A percentile compares a stretch with the other conserved stretches of the same genome.
These are phyloP conservation scores for Salvia rosmarinus DNA, from an alignment of 257 asterid genomes.

Conservation along the genomic window DNA sequence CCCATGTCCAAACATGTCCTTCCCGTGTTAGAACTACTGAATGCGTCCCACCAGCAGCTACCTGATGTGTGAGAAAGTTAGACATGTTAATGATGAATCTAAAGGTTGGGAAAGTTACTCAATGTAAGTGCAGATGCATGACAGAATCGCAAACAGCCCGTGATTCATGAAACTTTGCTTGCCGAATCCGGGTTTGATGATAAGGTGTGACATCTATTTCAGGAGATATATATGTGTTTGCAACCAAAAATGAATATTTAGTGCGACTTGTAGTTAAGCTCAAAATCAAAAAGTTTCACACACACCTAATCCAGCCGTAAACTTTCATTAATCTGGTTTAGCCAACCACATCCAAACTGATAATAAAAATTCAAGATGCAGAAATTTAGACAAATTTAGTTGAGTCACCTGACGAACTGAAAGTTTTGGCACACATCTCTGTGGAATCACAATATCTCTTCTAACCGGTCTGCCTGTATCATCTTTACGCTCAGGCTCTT, in stretches of 20 bases:
- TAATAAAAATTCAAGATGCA: slow-evolving; percentile 10
- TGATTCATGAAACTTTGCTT: too few relatives aligned
- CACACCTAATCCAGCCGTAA: neutral
- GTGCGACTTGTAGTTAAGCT: neutral
- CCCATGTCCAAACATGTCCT: slow-evolving; percentile 99
- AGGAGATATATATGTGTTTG: neutral
- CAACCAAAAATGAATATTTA: slow-evolving; percentile 6
- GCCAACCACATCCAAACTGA: slow-evolving; percentile 21
- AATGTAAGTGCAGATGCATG: too few relatives aligned
- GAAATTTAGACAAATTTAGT: slow-evolving; percentile 15
- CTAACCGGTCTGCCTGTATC: slow-evolving; percentile 83
- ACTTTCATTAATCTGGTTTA: slow-evolving; percentile 7
- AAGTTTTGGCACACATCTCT: slow-evolving; percentile 86
- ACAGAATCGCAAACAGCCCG: too few relatives aligned
- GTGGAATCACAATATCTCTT: slow-evolving; percentile 92
- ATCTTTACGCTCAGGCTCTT: slow-evolving; percentile 95
- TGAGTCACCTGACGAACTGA: slow-evolving; percentile 86
- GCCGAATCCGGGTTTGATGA: too few relatives aligned
- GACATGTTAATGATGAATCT: too few relatives aligned
- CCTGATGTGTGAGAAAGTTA: slow-evolving; percentile 52
- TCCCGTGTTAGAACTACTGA: slow-evolving; percentile 93
- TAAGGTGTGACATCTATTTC: slow-evolving; percentile 18
- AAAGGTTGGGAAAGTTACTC: too few relatives aligned
- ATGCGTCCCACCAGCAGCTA: slow-evolving; percentile 99
- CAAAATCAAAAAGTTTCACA: slow-evolving; percentile 10